Evolutionary conservation across 2,329 filamentous ascomycete genomes (phyloP).

Genomic region (Nigrospora sphaerica): DNA sequence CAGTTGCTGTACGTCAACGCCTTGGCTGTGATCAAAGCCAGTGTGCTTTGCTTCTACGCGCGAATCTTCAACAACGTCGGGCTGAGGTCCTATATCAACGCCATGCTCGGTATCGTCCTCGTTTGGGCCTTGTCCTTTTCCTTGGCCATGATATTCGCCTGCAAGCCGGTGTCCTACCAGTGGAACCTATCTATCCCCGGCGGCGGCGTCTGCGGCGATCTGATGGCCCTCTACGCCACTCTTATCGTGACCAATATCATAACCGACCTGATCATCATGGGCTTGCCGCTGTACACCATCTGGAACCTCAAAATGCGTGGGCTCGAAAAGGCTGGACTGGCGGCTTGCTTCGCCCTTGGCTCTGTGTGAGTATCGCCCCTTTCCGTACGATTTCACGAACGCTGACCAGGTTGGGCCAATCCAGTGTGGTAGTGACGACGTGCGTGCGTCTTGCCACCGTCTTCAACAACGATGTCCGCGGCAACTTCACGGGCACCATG

Average conservation of each 20-base stretch:
- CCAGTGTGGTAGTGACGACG: neutral
- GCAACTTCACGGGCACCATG: neutral
- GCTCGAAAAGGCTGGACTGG: constrained; percentile 17
- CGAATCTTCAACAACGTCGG: constrained; percentile 8
- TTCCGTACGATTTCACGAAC: neutral
- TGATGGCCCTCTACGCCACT: constrained; percentile 11
- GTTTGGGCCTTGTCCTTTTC: constrained; percentile 11
- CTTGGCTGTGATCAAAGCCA: constrained; percentile 11
- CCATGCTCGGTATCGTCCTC: constrained; percentile 6
- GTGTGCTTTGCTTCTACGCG: constrained; percentile 12
- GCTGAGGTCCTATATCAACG: constrained; percentile 7
- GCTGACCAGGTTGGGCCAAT: neutral
- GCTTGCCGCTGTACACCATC: constrained; percentile 27
- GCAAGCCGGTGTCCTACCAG: constrained; percentile 11
- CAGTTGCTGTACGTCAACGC: constrained; percentile 12
- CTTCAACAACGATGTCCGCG: neutral
- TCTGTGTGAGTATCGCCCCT: constrained; percentile 6
- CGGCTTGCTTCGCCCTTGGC: constrained; percentile 12
- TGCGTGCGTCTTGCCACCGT: constrained; percentile 1
- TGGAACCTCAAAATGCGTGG: constrained; percentile 22
- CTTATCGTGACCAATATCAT: constrained; percentile 23
- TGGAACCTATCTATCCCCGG: constrained; percentile 9
- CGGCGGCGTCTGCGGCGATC: constrained; percentile 11
- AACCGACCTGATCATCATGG: constrained; percentile 26
- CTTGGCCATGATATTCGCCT: constrained; percentile 14